phyloP scores from a whole-genome alignment of 257 asterid species.

The Przewalskia tangutica region DNA sequence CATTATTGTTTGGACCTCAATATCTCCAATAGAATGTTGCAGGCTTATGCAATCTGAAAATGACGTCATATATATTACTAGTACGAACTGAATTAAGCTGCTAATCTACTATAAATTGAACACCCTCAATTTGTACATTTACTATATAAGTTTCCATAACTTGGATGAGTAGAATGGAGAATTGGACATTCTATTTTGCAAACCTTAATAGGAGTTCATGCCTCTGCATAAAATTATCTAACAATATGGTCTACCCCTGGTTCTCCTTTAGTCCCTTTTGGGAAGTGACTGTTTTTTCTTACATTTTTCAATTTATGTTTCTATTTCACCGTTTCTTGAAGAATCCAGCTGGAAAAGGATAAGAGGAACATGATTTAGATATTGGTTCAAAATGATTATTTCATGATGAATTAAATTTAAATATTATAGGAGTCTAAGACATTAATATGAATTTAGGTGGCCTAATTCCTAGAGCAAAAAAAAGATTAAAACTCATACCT shows the following conservation, averaged over 20 bases:
- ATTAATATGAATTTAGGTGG: not conserved
- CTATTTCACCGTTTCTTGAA: not conserved
- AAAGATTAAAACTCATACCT: not conserved
- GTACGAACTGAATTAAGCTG: not conserved
- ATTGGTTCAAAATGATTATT: not conserved
- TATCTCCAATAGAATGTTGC: not conserved
- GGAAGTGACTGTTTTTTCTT: not conserved
- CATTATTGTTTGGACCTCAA: not conserved
- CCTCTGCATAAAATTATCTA: not conserved
- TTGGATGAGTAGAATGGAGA: not conserved
- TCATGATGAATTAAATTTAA: not conserved
- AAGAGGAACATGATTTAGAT: not conserved
- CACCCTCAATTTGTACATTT: not conserved
- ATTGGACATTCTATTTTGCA: not conserved
- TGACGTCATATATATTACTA: not conserved
- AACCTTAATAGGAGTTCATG: not conserved
- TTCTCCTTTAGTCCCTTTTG: not conserved
- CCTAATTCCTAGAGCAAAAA: not conserved
- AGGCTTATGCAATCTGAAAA: not conserved
- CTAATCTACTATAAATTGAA: not conserved
- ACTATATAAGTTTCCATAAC: not conserved
- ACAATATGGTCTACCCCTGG: not conserved
- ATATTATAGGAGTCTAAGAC: not conserved
- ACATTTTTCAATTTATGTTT: not conserved
- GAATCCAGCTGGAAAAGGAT: not conserved